Percentiles rank a stretch among this genome's conserved stretches.
These are phyloP conservation scores for Pythium vanterpoolii DNA, from an alignment of 352 stramenopile genomes.

Conservation along the genomic window DNA sequence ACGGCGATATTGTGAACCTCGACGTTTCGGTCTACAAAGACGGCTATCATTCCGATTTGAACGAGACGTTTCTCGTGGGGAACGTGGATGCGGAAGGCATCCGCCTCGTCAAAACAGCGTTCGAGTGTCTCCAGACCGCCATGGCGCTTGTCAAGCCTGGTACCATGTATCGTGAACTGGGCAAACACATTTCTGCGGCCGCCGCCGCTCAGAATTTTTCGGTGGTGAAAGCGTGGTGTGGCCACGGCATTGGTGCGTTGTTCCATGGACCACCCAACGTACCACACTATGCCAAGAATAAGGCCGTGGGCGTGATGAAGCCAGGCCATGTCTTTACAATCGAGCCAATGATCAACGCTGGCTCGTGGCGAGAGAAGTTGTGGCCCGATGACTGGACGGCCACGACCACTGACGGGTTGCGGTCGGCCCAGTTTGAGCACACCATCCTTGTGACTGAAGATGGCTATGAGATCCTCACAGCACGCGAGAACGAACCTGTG, in stretches of 20 bases:
- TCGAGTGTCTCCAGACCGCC: constrained; percentile 89
- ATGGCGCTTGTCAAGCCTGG: constrained; percentile 91
- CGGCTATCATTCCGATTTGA: constrained; percentile 97
- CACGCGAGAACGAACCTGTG: constrained; percentile 75
- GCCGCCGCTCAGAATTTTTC: constrained; percentile 88
- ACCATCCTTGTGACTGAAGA: constrained; percentile 98
- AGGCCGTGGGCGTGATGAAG: constrained; percentile 96
- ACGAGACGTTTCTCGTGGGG: constrained; percentile 98
- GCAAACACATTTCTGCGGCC: constrained; percentile 90
- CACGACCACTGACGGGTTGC: constrained; percentile 93
- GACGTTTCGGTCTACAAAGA: constrained; percentile 97
- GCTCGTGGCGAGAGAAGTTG: constrained; percentile 83
- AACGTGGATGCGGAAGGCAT: constrained; percentile 93
- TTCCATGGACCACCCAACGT: constrained; percentile 98
- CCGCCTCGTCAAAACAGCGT: constrained; percentile 93
- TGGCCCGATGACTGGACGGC: constrained; percentile 99
- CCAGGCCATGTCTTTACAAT: constrained; percentile 98
- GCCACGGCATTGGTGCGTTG: constrained; percentile 95
- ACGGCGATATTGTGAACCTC: constrained; percentile 99
- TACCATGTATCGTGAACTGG: constrained; percentile 95
- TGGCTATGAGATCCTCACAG: constrained; percentile 97
- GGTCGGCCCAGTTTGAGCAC: constrained; percentile 98
- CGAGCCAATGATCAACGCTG: constrained; percentile 99
- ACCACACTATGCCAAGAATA: constrained; percentile 99
- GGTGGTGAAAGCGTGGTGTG: constrained; percentile 97